Evolutionary conservation across 306 rosid species (phyloP), one percentile per base, ranked within the genome.

Genomic region (Medicago truncatula): DNA sequence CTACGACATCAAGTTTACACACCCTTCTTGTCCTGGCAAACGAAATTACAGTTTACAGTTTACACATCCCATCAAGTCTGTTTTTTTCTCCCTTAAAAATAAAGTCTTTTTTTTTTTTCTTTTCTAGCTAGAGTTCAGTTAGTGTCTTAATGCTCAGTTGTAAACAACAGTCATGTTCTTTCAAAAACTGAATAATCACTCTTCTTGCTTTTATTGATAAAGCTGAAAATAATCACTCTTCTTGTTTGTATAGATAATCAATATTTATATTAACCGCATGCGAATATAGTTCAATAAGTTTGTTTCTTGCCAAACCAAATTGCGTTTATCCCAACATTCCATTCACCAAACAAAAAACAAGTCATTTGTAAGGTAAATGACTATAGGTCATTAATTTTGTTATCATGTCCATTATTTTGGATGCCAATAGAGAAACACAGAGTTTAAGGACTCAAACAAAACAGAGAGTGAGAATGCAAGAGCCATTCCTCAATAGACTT

Each of bases 271-370:
- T 75, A 67, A 23, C 58, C 71, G 38, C 41, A 68, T 6, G 76
- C 21, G 9, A 74, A 80, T 40, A 70, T 64, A 16, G 80, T 70
- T 70, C 46, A 61, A 69, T 65, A 25, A 61, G 18, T 57, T 28
- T 39, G 25, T 66, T 67, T 72, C 72, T 62, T 49, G 54, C 65
- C 58, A 47, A 74, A 59, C 20, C 46, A 74, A 47, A 52, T 10
- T 18, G 67, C 39, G 49, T 12, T 61, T 41, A 47, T 46, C 38
- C 41, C 15, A 64, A 44, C 28, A 56, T 54, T 81, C 49, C 36
- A 76, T 14, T 38, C 66, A 76, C 49, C 41, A 76, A 64, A 41
- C 78, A 64, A 20, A 76, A 76, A 71, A 56, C 68, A 53, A 69
- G 52, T 38, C 44, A 74, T 61, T 46, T 73, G 72, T 39, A 41